Evolutionary conservation across 1,284 basidiomycete species (phyloP), one percentile per base, ranked within the genome.

Genomic region (Leccinum angustisporum): DNA sequence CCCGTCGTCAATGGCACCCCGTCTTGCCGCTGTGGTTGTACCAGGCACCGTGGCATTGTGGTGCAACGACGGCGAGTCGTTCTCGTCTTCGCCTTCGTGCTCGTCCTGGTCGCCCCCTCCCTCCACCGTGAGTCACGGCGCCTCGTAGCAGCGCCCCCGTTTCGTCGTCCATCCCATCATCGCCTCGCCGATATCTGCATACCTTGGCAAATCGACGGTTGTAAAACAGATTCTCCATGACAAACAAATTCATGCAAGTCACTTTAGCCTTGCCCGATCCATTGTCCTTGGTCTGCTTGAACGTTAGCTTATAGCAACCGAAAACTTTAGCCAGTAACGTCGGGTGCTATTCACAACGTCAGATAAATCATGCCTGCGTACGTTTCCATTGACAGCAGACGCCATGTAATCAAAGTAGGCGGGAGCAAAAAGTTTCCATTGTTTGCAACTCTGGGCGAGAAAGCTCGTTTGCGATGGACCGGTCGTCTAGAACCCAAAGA

Each of bases 141-240:
- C 33, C 33, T 34, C 33, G 33, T 34, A 34, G 33, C 33, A 5
- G 13, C 34, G 34, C 34, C 13, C 34, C 34, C 13, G 34, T 36
- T 11, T 36, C 34, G 34, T 36, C 34, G 34, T 5, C 34, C 34
- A 36, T 36, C 34, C 13, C 34, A 13, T 36, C 11, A 14, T 36
- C 34, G 34, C 34, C 34, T 36, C 34, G 27, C 27, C 27, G 27
- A n/a, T 7, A 40, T 59, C 16, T 9, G 61, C 71, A 27, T 69
- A 92, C 94, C 81, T 90, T 94, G 10, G 90, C 86, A 69, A 97
- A 95, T 8, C 88, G 84, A 62, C 93, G 86, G 66, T 95, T 92
- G 74, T 97, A 97, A 73, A 98, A 97, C 13, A 99, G 81, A 70
- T 99, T 99, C 77, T 99, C 94, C 94, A 98, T 98, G 59, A 99